phyloP scores from a whole-genome alignment of 768 basidiomycete genomes.

The Zangia roseola region DNA sequence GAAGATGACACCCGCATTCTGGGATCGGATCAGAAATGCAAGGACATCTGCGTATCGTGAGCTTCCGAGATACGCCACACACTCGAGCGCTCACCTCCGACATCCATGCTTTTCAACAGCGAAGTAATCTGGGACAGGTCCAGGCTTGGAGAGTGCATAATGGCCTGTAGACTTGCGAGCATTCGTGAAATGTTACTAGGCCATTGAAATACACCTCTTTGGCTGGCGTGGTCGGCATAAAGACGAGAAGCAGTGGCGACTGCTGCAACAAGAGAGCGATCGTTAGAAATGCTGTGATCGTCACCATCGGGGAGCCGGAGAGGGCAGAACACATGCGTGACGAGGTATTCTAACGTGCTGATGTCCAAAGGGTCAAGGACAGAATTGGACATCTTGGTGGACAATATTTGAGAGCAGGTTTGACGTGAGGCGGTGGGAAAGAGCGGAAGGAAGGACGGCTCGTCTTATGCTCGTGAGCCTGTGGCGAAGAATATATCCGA shows the following conservation, averaged over 20 bases:
- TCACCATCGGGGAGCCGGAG: constrained; percentile 36
- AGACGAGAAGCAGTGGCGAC: constrained; percentile 19
- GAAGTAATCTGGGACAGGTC: constrained; percentile 7
- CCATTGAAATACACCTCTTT: constrained; percentile 26
- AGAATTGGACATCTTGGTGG: neutral
- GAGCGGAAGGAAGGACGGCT: too few relatives aligned
- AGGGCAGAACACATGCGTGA: constrained; percentile 42
- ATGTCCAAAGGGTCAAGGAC: neutral
- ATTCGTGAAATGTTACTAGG: constrained; percentile 25
- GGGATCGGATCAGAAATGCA: constrained; percentile 38
- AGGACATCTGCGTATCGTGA: constrained; percentile 31
- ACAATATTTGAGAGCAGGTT: neutral
- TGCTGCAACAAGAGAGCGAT: constrained; percentile 25
- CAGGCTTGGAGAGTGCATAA: constrained; percentile 3
- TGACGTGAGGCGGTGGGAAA: too few relatives aligned
- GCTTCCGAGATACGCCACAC: neutral
- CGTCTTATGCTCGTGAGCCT: neutral
- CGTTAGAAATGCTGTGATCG: constrained; percentile 23
- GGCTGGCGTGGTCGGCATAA: constrained; percentile 12
- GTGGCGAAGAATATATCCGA: neutral
- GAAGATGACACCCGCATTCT: constrained; percentile 46
- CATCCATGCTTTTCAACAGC: constrained; percentile 6
- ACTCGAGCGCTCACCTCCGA: constrained; percentile 15
- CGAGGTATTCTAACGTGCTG: constrained; percentile 22
- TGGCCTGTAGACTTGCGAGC: constrained; percentile 12